Evolutionary conservation across 2,329 filamentous ascomycete genomes (phyloP), one percentile per base, ranked within the genome.

Genomic region (Phaeosphaeria sp.): DNA sequence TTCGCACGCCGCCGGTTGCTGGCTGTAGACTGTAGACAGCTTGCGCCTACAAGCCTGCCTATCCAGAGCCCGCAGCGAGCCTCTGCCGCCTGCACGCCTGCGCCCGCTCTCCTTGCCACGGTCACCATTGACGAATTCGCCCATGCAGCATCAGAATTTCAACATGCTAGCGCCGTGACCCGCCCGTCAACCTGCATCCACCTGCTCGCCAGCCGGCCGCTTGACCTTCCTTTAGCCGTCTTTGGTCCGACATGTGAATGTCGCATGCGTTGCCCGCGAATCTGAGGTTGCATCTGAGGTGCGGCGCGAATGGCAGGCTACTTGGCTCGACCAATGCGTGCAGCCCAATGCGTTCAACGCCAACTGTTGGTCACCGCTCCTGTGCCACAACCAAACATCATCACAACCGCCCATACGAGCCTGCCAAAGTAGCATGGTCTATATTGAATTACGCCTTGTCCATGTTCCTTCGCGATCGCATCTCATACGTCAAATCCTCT

Each of bases 171-270:
- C 54, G 42, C 56, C 33, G 60, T 68, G 64, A 68, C 68, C 64
- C 57, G 58, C 51, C 60, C 58, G 50, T 44, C 5, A 1, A 4
- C 20, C 48, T 51, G 53, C 55, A 46, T 42, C 17, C 47, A 49
- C 50, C 64, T 60, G 60, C 48, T 63, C 62, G 62, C 60, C 64
- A 57, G 51, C 36, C 60, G 50, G 47, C 63, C 55, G 61, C 58
- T 54, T 43, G 46, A 43, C 52, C 54, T 49, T 44, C 49, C 22
- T 63, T 63, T 60, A 60, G 62, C 64, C 61, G 58, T 56, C 13
- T 27, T 15, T 25, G 13, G 18, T 41, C 43, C 25, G n/a, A 48
- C 52, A 55, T 55, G 52, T 55, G 52, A 55, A 55, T 6, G 46
- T 30, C 50, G 54, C 57, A 57, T 52, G 21, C 46, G 21, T 25